phyloP scores from a whole-genome alignment of 208 protist genomes.

The Crithidia expoeki region DNA sequence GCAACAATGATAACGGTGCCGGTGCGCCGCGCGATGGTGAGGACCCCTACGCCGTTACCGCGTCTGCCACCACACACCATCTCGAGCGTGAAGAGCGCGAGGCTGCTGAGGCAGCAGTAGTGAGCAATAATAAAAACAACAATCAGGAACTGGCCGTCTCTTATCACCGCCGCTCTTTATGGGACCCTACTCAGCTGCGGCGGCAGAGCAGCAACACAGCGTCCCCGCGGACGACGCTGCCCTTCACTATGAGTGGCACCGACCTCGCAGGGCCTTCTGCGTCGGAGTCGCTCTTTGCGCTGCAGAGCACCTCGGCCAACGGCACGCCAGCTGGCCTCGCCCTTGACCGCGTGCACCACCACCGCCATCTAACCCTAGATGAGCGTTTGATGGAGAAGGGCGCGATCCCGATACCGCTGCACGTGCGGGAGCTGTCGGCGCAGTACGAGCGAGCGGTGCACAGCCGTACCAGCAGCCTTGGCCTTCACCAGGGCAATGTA shows the following conservation, averaged over 20 bases:
- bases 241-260: constrained; percentile 2
- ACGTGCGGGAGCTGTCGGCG: constrained; percentile 40
- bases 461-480: constrained; percentile 20
- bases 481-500: neutral
- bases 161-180: neutral
- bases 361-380: constrained; percentile 45
- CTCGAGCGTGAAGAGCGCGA: constrained; percentile 11
- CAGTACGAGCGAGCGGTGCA: constrained; percentile 43
- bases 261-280: neutral
- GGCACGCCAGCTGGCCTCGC: constrained; percentile 9
- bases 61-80: neutral
- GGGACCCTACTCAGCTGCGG: neutral
- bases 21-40: constrained; percentile 1
- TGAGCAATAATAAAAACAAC: neutral
- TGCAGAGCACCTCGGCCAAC: neutral
- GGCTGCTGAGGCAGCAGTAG: neutral
- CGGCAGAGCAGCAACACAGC: neutral
- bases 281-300: constrained; percentile 13
- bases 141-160: too few relatives aligned
- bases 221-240: neutral
- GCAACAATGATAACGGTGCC: neutral
- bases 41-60: neutral
- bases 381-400: constrained; percentile 46
- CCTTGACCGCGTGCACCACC: constrained; percentile 17
- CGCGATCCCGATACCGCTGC: constrained; percentile 34